Percentiles rank a stretch among this genome's conserved stretches.
These are phyloP conservation scores for Trametes punicea DNA, from an alignment of 768 basidiomycete species.

Conservation along the genomic window DNA sequence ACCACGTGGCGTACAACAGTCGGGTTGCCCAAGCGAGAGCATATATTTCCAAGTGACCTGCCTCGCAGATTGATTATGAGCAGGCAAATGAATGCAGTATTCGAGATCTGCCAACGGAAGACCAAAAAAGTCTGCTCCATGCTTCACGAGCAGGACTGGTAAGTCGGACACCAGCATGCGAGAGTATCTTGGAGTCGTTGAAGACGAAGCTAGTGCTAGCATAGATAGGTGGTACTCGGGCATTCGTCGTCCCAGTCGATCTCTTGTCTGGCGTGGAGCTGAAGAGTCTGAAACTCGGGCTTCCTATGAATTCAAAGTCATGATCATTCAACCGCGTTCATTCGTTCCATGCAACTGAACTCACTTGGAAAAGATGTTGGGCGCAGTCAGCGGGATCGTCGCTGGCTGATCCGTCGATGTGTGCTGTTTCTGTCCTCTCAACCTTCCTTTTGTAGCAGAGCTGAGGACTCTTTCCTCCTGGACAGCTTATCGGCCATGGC, in stretches of 20 bases:
- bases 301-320: slow-evolving; percentile 24
- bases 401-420: neutral
- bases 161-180: neutral
- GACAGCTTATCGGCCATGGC: neutral
- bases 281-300: slow-evolving; percentile 78
- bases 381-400: neutral
- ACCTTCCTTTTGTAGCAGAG: neutral
- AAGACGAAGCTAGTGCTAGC: slow-evolving; percentile 71
- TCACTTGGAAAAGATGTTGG: slow-evolving; percentile 24
- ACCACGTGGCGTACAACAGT: slow-evolving; percentile 46
- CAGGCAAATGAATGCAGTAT: too few relatives aligned
- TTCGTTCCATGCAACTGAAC: neutral
- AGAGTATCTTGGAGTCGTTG: slow-evolving; percentile 60
- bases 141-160: slow-evolving; percentile 35
- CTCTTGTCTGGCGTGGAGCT: slow-evolving; percentile 72
- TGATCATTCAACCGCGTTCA: too few relatives aligned
- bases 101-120: neutral
- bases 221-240: slow-evolving; percentile 78
- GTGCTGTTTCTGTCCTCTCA: neutral
- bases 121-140: slow-evolving; percentile 70
- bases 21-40: slow-evolving; percentile 68
- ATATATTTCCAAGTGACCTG: slow-evolving; percentile 51
- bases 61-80: neutral
- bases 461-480: neutral
- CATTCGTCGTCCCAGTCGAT: slow-evolving; percentile 63